A percentile compares a stretch with the other conserved stretches of the same genome.
Conservation (phyloP, 306 rosid genomes). For the Senna tora region DNA sequence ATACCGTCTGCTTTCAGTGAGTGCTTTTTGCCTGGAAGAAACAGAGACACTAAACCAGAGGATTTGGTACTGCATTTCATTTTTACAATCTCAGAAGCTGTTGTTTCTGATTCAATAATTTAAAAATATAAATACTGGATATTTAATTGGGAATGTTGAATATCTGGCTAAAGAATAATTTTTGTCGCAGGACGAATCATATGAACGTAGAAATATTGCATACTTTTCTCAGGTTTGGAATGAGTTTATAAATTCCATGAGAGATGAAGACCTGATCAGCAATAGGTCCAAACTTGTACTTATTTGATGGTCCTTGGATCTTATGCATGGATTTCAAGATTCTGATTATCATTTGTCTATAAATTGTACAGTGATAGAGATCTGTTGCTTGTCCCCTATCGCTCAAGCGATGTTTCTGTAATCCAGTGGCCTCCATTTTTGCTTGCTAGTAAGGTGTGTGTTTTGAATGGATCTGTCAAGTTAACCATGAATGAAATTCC, state of each 20-base stretch:
- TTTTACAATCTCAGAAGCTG: slow-evolving; percentile 38
- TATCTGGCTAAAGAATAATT: slow-evolving; percentile 35
- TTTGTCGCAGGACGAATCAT: slow-evolving; percentile 58
- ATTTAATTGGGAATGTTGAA: not conserved
- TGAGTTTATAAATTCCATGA: slow-evolving; percentile 77
- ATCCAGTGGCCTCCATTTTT: slow-evolving; percentile 99
- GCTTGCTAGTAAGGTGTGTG: slow-evolving; percentile 94
- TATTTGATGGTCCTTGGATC: slow-evolving; percentile 26
- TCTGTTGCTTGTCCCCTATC: slow-evolving; percentile 83
- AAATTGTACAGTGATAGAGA: slow-evolving; percentile 75
- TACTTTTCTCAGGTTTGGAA: slow-evolving; percentile 93
- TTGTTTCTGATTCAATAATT: slow-evolving; percentile 26
- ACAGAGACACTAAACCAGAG: slow-evolving; percentile 34
- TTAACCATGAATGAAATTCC: slow-evolving; percentile 27
- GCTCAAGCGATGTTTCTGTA: slow-evolving; percentile 61
- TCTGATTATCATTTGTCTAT: slow-evolving; percentile 43
- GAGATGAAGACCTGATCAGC: slow-evolving; percentile 92
- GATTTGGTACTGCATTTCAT: slow-evolving; percentile 45
- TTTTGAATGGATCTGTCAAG: slow-evolving; percentile 32
- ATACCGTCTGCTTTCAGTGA: slow-evolving; percentile 75
- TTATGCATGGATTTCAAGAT: slow-evolving; percentile 34
- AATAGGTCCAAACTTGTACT: slow-evolving; percentile 59
- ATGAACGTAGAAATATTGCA: slow-evolving; percentile 62
- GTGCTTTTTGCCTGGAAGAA: slow-evolving; percentile 69
- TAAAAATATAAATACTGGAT: not conserved